These are phyloP conservation scores for Solanum raphanifolium DNA, from an alignment of 257 asterid genomes.

Conservation along the genomic window DNA sequence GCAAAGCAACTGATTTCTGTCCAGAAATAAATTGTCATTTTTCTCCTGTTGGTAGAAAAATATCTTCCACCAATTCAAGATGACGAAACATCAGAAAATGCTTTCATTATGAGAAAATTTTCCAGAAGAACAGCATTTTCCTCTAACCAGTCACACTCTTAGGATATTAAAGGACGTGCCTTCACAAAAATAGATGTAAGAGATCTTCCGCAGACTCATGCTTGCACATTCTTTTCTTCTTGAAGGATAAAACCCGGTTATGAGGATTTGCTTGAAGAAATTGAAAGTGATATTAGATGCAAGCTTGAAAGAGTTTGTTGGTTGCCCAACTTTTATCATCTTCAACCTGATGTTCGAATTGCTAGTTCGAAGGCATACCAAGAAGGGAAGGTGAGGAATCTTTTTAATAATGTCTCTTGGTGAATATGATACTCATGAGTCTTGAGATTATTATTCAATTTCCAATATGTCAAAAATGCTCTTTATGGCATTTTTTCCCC, in stretches of 20 bases:
- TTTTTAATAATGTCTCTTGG: not conserved
- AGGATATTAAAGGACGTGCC: not conserved
- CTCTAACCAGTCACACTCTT: too few relatives aligned
- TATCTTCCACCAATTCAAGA: not conserved
- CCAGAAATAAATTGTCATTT: not conserved
- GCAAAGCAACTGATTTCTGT: not conserved
- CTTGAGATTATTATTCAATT: not conserved
- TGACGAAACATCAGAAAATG: not conserved
- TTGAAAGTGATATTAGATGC: slow-evolving; percentile 58
- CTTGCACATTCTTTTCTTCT: slow-evolving; percentile 3
- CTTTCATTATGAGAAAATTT: not conserved
- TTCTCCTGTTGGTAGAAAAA: not conserved
- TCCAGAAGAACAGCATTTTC: not conserved
- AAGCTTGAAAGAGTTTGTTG: slow-evolving; percentile 51
- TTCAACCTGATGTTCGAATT: slow-evolving; percentile 57
- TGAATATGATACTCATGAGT: not conserved
- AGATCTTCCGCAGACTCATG: not conserved
- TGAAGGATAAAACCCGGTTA: slow-evolving; percentile 74
- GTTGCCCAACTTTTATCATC: slow-evolving; percentile 70
- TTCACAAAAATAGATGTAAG: not conserved
- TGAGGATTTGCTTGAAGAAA: slow-evolving; percentile 37
- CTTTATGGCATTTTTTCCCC: not conserved
- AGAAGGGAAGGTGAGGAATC: slow-evolving; percentile 59
- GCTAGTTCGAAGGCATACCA: slow-evolving; percentile 71
- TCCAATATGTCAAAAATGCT: not conserved